Base-by-base conservation (phyloP, 768 basidiomycete genomes). In the Lyophyllum decastes region DNA sequence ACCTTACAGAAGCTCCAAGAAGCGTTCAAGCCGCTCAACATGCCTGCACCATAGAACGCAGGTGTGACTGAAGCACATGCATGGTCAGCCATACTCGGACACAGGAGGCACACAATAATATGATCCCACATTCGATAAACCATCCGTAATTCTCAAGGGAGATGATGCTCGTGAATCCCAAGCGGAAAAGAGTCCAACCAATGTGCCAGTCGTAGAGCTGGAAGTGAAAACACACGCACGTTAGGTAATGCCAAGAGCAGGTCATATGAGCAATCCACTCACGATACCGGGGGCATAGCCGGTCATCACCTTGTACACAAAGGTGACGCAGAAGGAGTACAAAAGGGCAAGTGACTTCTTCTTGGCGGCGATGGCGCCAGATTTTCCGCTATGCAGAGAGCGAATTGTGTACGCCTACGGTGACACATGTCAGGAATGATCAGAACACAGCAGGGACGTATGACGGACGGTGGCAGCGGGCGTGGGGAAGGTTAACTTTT, bases 161-260 rank as follows among this genome's bases (percentile, higher is more conserved):
- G 60, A 87, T 86, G 66, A 85, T 84, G 61, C 78, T 77, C 10
- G 78, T 81, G 73, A 82, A 85, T n/a, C 83, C 85, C 24, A 85
- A 62, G 43, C 82, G 75, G 67, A 77, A 84, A 21, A 85, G 72
- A 16, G 81, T 81, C 81, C 84, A 86, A 55, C 83, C 84, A 51
- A 84, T 76, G 61, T 87, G 85, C 85, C 84, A 87, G 64, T 87
- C 85, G 63, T 78, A 85, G 17, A 81, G 66, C 80, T 81, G 30
- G 30, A 54, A 10, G n/a, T n/a, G n/a, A n/a, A 45, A n/a, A 9
- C 2, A 30, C 25, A 17, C 30, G 0, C 22, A 30, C 38, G 27
- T 54, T 21, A 34, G 44, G 26, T 50, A 33, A 22, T 50, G 21
- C 30, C 21, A 12, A n/a, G 40, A 26, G 24, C 7, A 1, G 17